Base-by-base conservation (phyloP, 805 yeast genomes). In the Danielia reshetovae region DNA sequence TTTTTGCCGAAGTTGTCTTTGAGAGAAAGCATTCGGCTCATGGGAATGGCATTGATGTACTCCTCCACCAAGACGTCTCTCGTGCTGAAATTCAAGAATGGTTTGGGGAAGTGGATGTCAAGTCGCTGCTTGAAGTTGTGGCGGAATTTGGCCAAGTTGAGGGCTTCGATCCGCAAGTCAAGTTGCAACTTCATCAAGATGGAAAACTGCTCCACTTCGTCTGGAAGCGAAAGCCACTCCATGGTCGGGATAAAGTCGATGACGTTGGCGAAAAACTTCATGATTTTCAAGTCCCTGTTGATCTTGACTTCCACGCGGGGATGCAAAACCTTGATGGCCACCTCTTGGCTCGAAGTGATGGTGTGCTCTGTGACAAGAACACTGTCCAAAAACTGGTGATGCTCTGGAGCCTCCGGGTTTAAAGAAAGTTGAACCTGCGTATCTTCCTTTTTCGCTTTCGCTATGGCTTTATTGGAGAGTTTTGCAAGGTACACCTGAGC, bases 181-280 rank as follows among this genome's bases (percentile, higher is more conserved):
- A 93, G 64, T 59, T 93, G 99, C 32, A 86, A 57, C 25, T 79
- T 77, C 97, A 93, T 90, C 65, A 93, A 71, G 0, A 77, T 65
- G 1, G 86, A 74, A 55, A 93, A 93, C 51, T 89, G 93, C 27
- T 80, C 84, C 2, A 90, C 97, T 57, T 93, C 98, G 41, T 82
- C 90, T 0, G 97, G 98, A 30, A 93, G 64, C 3, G 96, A 85
- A 4, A 93, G 68, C 99, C 99, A 93, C 55, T 93, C 97, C 95
- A 93, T 86, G 0, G 95, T 87, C 4, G 99, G 99, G 5, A 93
- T 64, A 5, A 55, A 49, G 49, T 89, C 80, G 33, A 93, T 74
- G 1, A 71, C 35, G 28, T 61, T 58, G 2, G 98, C 98, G 52
- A 89, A 83, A 44, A 82, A 76, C 18, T 60, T 63, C 96, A 93